Conservation (phyloP, 225 moss, liverwort and hornwort genomes). For the Polytrichum formosum region DNA sequence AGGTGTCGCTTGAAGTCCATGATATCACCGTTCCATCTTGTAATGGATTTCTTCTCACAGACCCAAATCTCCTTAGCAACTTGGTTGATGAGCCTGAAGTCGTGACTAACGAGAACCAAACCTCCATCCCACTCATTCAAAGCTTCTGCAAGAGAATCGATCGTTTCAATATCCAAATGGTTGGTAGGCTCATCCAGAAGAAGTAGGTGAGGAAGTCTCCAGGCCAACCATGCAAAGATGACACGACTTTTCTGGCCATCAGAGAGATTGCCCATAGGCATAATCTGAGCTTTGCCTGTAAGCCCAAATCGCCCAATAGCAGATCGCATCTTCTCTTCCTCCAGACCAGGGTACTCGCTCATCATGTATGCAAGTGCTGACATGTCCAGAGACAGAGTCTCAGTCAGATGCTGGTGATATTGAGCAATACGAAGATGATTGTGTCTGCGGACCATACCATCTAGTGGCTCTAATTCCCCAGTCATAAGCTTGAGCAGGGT, state of each 20-base stretch:
- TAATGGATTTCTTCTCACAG: slow-evolving; percentile 72
- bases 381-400: slow-evolving; percentile 57
- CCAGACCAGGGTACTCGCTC: slow-evolving; percentile 78
- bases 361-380: slow-evolving; percentile 92
- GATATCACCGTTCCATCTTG: slow-evolving; percentile 81
- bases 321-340: slow-evolving; percentile 96
- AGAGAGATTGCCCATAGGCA: slow-evolving; percentile 90
- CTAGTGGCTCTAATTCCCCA: slow-evolving; percentile 71
- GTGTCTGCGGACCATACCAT: slow-evolving; percentile 89
- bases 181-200: slow-evolving; percentile 90
- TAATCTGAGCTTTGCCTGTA: slow-evolving; percentile 85
- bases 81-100: slow-evolving; percentile 87
- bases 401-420: slow-evolving; percentile 84
- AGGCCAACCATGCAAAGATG: slow-evolving; percentile 89
- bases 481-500: slow-evolving; percentile 87
- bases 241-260: slow-evolving; percentile 90
- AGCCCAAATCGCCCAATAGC: slow-evolving; percentile 84
- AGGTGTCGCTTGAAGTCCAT: slow-evolving; percentile 90
- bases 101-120: slow-evolving; percentile 77
- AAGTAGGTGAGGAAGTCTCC: slow-evolving; percentile 79
- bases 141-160: slow-evolving; percentile 83
- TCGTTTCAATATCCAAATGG: slow-evolving; percentile 89
- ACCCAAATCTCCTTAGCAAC: slow-evolving; percentile 89
- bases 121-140: slow-evolving; percentile 91
- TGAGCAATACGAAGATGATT: slow-evolving; percentile 90